These are phyloP conservation scores for Hirsutella minnesotensis DNA, from an alignment of 2,329 filamentous ascomycete species.

Conservation along the genomic window DNA sequence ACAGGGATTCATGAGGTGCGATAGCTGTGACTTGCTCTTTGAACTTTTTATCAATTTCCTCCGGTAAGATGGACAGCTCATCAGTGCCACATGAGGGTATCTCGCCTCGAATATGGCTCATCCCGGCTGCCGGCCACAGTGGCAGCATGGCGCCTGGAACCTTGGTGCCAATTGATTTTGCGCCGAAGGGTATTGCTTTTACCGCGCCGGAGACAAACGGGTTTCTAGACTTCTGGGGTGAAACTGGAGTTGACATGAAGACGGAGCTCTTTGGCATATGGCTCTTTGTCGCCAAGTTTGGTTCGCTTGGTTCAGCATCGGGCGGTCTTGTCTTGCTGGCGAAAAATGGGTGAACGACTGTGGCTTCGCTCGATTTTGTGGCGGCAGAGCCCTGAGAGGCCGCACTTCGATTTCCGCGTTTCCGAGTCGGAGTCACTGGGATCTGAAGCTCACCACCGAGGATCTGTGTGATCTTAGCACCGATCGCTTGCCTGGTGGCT, in stretches of 20 bases:
- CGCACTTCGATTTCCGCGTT: slow-evolving; percentile 2
- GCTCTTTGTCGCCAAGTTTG: slow-evolving; percentile 11
- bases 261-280: slow-evolving; percentile 24
- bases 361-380: slow-evolving; percentile 13
- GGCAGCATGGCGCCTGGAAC: slow-evolving; percentile 55
- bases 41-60: slow-evolving; percentile 27
- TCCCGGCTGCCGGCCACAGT: slow-evolving; percentile 58
- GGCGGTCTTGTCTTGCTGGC: slow-evolving; percentile 18
- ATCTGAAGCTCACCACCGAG: slow-evolving; percentile 24
- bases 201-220: slow-evolving; percentile 14
- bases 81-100: background rate
- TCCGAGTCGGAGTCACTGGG: slow-evolving; percentile 11
- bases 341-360: slow-evolving; percentile 32
- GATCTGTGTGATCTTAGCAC: slow-evolving; percentile 52
- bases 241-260: slow-evolving; percentile 42
- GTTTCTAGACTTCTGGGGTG: slow-evolving; percentile 29
- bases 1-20: slow-evolving; percentile 28
- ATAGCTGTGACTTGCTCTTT: slow-evolving; percentile 36
- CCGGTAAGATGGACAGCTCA: background rate
- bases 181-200: slow-evolving; percentile 28
- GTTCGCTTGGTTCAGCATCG: slow-evolving; percentile 9
- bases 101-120: slow-evolving; percentile 48
- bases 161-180: slow-evolving; percentile 35
- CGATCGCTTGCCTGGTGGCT: slow-evolving; percentile 34
- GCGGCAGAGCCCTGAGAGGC: background rate